Evolutionary conservation across 257 asterid genomes (phyloP).

Genomic region (Scutellaria barbata): DNA sequence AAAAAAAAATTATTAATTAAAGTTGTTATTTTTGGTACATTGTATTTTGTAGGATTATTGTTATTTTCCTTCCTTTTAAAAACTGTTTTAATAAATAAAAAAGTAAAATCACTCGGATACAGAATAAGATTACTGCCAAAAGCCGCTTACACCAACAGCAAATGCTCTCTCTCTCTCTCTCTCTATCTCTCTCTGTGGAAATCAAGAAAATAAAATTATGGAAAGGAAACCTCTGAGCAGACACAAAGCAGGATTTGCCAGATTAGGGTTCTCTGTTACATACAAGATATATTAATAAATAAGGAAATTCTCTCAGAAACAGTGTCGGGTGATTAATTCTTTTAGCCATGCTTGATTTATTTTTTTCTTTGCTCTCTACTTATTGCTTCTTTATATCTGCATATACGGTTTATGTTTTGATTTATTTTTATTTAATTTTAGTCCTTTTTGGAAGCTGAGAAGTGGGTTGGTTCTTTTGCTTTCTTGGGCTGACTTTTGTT

Average conservation of each 20-base stretch:
- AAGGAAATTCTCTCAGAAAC: constrained; percentile 39
- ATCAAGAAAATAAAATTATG: constrained; percentile 32
- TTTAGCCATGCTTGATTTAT: constrained; percentile 41
- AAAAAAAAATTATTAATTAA: too few relatives aligned
- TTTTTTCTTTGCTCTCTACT: constrained; percentile 3
- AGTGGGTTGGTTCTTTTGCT: constrained; percentile 24
- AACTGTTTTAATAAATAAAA: constrained; percentile 13
- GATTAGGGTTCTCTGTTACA: constrained; percentile 49
- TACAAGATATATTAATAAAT: constrained; percentile 22
- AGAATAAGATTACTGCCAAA: constrained; percentile 28
- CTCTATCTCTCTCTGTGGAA: constrained; percentile 31
- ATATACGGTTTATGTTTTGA: background rate
- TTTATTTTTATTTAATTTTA: background rate
- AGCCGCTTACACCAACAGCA: constrained; percentile 38
- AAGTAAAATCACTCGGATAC: constrained; percentile 6
- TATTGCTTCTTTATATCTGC: constrained; percentile 5
- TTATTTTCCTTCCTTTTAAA: constrained; percentile 5
- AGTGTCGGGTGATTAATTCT: constrained; percentile 57
- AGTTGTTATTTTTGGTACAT: background rate
- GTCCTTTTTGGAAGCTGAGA: constrained; percentile 10
- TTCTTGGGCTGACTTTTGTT: constrained; percentile 37
- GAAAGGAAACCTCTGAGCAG: constrained; percentile 44
- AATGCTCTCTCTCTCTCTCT: constrained; percentile 39
- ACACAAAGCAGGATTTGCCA: constrained; percentile 56
- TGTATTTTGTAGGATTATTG: background rate